These are phyloP conservation scores for Vigna radiata DNA, from an alignment of 306 rosid genomes.

Conservation along the genomic window DNA sequence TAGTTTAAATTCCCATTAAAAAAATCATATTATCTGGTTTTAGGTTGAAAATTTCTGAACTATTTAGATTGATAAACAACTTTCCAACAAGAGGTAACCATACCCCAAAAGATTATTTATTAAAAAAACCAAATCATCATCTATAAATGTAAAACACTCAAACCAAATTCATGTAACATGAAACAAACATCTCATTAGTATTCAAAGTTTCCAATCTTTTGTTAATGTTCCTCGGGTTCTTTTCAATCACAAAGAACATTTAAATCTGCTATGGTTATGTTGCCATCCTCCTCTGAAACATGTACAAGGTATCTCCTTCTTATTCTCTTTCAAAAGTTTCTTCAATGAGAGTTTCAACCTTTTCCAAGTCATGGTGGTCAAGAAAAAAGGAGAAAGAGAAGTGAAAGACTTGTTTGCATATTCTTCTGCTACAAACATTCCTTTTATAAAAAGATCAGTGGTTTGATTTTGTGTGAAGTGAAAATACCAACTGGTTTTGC, in stretches of 20 bases:
- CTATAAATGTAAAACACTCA: background rate
- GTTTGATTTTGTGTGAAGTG: background rate
- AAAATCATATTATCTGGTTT: too few relatives aligned
- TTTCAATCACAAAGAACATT: constrained; percentile 32
- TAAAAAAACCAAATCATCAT: background rate
- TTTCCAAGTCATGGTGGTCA: constrained; percentile 36
- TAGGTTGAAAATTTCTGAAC: background rate
- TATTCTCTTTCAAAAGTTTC: constrained; percentile 26
- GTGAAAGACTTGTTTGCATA: background rate
- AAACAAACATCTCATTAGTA: background rate
- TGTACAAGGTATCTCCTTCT: constrained; percentile 38
- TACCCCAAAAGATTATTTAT: background rate
- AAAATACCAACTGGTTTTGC: background rate
- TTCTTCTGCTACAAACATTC: background rate
- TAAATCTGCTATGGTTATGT: background rate
- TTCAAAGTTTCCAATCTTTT: constrained; percentile 25
- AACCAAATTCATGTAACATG: background rate
- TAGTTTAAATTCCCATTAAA: too few relatives aligned
- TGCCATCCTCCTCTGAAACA: constrained; percentile 20
- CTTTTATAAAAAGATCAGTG: constrained; percentile 15
- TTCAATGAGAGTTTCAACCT: constrained; percentile 38
- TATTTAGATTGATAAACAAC: background rate
- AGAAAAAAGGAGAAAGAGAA: background rate
- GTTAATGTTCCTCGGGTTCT: constrained; percentile 33
- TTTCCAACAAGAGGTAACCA: background rate